phyloP scores from a whole-genome alignment of 495 filamentous ascomycete species.

The Penicillium silybi region DNA sequence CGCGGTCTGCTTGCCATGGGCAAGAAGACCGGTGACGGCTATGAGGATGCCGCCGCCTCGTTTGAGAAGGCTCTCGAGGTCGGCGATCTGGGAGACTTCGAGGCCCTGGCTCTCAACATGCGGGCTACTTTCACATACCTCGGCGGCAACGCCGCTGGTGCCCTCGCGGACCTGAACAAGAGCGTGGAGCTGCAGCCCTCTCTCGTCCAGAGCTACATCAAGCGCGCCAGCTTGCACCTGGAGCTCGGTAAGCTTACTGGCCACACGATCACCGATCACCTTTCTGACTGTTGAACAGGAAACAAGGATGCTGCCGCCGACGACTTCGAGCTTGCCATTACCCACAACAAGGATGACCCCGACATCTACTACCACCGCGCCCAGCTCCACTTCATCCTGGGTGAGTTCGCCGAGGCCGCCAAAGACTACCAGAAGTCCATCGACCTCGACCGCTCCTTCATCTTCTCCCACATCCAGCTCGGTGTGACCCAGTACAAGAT shows the following conservation, averaged over 20 bases:
- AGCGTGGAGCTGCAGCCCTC: constrained; percentile 84
- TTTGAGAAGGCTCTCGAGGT: constrained; percentile 87
- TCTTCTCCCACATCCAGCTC: constrained; percentile 99
- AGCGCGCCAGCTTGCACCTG: constrained; percentile 95
- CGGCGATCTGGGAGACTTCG: constrained; percentile 70
- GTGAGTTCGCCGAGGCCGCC: constrained; percentile 86
- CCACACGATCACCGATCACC: background rate
- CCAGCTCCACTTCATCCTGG: constrained; percentile 96
- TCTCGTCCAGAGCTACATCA: constrained; percentile 95
- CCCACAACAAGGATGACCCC: constrained; percentile 82
- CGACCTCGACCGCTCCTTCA: constrained; percentile 90
- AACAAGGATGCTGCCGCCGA: constrained; percentile 80
- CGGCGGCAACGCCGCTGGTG: constrained; percentile 77
- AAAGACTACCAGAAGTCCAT: constrained; percentile 99
- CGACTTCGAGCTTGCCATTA: constrained; percentile 83
- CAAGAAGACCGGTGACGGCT: constrained; percentile 82
- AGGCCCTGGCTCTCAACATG: constrained; percentile 92
- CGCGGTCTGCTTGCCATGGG: constrained; percentile 75
- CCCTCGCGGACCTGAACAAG: constrained; percentile 79
- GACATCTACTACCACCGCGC: constrained; percentile 99
- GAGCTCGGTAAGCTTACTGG: constrained; percentile 68
- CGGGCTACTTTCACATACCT: constrained; percentile 94
- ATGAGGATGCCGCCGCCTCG: constrained; percentile 75
- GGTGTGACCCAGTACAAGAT: constrained; percentile 99
- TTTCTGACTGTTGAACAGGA: constrained; percentile 45